These are phyloP conservation scores for Colletotrichum trifolii DNA, from an alignment of 2,329 filamentous ascomycete genomes.

Conservation along the genomic window DNA sequence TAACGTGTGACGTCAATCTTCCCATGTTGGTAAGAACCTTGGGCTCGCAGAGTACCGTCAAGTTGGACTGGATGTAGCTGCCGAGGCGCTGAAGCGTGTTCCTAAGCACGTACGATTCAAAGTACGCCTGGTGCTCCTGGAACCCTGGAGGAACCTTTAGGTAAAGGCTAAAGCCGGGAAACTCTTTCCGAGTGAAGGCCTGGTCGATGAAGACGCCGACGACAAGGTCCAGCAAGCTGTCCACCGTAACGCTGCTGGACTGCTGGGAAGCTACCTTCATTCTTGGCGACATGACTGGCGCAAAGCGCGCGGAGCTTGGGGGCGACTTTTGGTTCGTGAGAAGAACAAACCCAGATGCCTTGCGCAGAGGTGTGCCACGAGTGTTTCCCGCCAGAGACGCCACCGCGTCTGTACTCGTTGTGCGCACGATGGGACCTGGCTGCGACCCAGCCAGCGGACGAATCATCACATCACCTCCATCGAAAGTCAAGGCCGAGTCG, in stretches of 20 bases:
- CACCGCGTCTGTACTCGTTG: slow-evolving; percentile 67
- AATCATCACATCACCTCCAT: slow-evolving; percentile 86
- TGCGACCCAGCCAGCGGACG: slow-evolving; percentile 75
- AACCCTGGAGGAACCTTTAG: slow-evolving; percentile 92
- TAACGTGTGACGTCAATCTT: slow-evolving; percentile 81
- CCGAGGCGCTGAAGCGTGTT: slow-evolving; percentile 78
- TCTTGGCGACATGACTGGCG: slow-evolving; percentile 69
- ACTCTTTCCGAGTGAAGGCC: slow-evolving; percentile 87
- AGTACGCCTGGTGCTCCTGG: slow-evolving; percentile 93
- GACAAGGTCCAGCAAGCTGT: slow-evolving; percentile 81
- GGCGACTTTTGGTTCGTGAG: slow-evolving; percentile 77
- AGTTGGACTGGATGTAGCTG: slow-evolving; percentile 76
- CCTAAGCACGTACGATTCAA: slow-evolving; percentile 88
- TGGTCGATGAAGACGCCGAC: slow-evolving; percentile 87
- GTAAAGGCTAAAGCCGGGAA: slow-evolving; percentile 86
- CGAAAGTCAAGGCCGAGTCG: slow-evolving; percentile 84
- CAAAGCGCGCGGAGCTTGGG: slow-evolving; percentile 71
- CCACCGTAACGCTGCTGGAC: slow-evolving; percentile 76
- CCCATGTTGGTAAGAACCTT: slow-evolving; percentile 88
- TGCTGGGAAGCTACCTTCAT: slow-evolving; percentile 61
- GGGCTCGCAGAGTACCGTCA: slow-evolving; percentile 81
- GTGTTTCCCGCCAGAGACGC: slow-evolving; percentile 59
- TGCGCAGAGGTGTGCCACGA: slow-evolving; percentile 74
- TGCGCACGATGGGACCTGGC: slow-evolving; percentile 78
- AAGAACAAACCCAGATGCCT: slow-evolving; percentile 92